Percentiles rank a stretch among this genome's conserved stretches.
These are phyloP conservation scores for Penicillium sp. DNA, from an alignment of 2,329 filamentous ascomycete species.

Conservation along the genomic window DNA sequence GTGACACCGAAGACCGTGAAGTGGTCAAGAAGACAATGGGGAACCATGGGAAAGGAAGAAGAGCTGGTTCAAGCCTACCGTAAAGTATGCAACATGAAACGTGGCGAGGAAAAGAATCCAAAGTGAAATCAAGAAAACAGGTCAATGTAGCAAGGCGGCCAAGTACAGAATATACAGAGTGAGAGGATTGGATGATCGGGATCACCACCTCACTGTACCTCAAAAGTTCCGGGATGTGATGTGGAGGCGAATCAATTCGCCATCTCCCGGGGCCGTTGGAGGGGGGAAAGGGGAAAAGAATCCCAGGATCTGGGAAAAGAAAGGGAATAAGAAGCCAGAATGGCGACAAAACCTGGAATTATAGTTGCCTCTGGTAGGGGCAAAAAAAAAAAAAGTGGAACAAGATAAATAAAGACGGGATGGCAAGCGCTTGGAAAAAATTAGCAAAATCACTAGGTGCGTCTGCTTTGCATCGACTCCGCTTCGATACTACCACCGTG, in stretches of 20 bases:
- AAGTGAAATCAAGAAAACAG: constrained; percentile 1
- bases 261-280: neutral
- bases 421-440: constrained; percentile 9
- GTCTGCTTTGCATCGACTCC: constrained; percentile 18
- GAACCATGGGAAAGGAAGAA: constrained; percentile 1
- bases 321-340: neutral
- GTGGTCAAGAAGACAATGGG: constrained; percentile 14
- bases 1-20: constrained; percentile 15
- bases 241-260: constrained; percentile 3
- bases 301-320: neutral
- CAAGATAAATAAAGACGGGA: constrained; percentile 17
- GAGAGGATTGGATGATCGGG: constrained; percentile 8
- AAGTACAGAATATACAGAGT: constrained; percentile 2
- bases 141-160: constrained; percentile 1
- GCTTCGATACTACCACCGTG: constrained; percentile 20
- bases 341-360: constrained; percentile 4
- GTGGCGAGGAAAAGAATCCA: constrained; percentile 6
- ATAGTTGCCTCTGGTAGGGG: constrained; percentile 5
- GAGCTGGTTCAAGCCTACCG: constrained; percentile 13
- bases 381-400: constrained; percentile 19
- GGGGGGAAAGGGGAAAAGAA: neutral
- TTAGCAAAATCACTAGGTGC: constrained; percentile 7
- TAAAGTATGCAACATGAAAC: constrained; percentile 7
- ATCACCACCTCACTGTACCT: constrained; percentile 10
- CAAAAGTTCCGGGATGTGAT: constrained; percentile 3